Percentiles rank a stretch among this genome's conserved stretches.
phyloP scores from a whole-genome alignment of 2,329 filamentous ascomycete genomes.

The Periconia digitata region DNA sequence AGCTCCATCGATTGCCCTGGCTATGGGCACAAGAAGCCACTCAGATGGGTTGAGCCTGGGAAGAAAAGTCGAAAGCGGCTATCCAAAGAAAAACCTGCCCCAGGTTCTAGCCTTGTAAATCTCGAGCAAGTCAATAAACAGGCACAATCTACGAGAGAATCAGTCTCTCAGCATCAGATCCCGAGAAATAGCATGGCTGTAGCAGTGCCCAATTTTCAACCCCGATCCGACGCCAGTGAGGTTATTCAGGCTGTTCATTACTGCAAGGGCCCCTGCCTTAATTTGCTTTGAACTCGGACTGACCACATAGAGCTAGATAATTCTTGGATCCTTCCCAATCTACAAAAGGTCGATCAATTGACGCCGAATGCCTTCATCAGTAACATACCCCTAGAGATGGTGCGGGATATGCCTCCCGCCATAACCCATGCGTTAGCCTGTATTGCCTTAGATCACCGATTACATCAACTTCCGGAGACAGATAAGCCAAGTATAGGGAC shows the following conservation, averaged over 20 bases:
- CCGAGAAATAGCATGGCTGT: not conserved
- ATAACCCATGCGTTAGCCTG: slow-evolving; percentile 1
- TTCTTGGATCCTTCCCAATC: not conserved
- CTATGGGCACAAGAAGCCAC: not conserved
- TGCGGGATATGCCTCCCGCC: not conserved
- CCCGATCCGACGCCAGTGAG: not conserved
- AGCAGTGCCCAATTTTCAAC: not conserved
- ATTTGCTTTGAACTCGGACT: not conserved
- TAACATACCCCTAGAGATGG: not conserved
- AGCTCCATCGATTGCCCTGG: not conserved
- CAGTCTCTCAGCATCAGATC: too few species aligned
- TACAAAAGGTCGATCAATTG: not conserved
- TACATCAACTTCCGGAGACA: not conserved
- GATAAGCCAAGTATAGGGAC: not conserved
- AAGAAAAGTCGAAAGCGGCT: not conserved
- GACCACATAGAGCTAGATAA: not conserved
- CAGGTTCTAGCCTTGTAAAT: not conserved
- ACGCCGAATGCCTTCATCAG: not conserved
- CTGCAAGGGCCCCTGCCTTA: not conserved
- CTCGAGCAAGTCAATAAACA: too few species aligned
- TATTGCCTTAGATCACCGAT: not conserved
- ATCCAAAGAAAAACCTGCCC: not conserved
- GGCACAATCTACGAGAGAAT: too few species aligned
- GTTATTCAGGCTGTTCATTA: not conserved
- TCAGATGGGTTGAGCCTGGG: not conserved